Evolutionary conservation across 768 basidiomycete genomes (phyloP).

Genomic region (Tylopilus intermedius): DNA sequence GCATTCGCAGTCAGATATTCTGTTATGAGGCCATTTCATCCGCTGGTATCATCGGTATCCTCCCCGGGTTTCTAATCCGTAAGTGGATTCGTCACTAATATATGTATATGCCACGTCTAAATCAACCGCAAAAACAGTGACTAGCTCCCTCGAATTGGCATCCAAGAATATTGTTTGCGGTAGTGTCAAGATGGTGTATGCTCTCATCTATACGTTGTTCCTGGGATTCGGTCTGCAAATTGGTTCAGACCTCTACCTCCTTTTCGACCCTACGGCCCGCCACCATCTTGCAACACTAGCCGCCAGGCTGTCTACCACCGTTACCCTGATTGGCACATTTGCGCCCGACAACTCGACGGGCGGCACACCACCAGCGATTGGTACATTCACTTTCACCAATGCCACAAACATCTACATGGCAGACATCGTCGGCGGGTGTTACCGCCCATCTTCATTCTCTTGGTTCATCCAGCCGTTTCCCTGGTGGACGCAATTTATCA

Average conservation of each 20-base stretch:
- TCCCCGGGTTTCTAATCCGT: constrained; percentile 87
- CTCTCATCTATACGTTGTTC: constrained; percentile 82
- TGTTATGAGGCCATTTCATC: constrained; percentile 92
- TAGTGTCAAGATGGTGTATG: constrained; percentile 84
- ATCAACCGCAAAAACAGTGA: constrained; percentile 43
- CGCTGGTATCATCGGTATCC: constrained; percentile 78
- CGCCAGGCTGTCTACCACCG: constrained; percentile 42
- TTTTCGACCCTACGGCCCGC: constrained; percentile 58
- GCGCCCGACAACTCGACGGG: constrained; percentile 48
- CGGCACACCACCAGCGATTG: constrained; percentile 42
- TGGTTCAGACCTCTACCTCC: constrained; percentile 73
- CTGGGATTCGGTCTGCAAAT: constrained; percentile 82
- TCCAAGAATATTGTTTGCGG: constrained; percentile 84
- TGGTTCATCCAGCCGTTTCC: constrained; percentile 87
- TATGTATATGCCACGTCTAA: neutral
- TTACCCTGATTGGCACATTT: constrained; percentile 64
- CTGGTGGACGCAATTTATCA: constrained; percentile 67
- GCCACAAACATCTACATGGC: constrained; percentile 39
- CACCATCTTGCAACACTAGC: constrained; percentile 51
- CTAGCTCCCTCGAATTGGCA: constrained; percentile 76
- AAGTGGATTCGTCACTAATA: constrained; percentile 23
- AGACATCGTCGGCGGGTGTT: constrained; percentile 64
- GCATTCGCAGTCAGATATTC: constrained; percentile 71
- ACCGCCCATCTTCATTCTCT: constrained; percentile 54
- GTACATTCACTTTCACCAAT: constrained; percentile 67